Evolutionary conservation across 2,329 filamentous ascomycete genomes (phyloP), one percentile per base, ranked within the genome.

Genomic region (Septoria petroselini): DNA sequence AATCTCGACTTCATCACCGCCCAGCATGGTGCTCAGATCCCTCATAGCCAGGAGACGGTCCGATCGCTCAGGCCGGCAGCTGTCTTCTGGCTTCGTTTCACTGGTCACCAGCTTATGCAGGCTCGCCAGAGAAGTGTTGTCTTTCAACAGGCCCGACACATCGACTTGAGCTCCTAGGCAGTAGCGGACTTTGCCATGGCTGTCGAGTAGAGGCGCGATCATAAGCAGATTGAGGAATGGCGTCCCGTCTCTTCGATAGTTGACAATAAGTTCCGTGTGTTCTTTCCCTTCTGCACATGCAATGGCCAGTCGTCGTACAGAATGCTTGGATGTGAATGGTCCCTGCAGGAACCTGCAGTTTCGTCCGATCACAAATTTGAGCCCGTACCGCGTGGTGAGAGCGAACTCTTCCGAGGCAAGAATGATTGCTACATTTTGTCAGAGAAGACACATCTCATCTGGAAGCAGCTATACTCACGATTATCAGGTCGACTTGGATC

Each of bases 261-360:
- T 90, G 27, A 91, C 69, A 45, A 91, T 81, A 0, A 86, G 79
- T 59, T 91, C 86, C 42, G 78, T 85, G 57, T 84, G 80, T 58
- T 89, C 85, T 55, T 79, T 76, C 9, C 83, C 83, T 1, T 75
- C 78, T 7, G 73, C 66, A 9, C 86, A 69, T 23, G 81, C 81
- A 33, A 84, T 77, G 23, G 77, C 73, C 8, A 91, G 71, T 45
- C 86, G 74, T 48, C 73, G 68, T 0, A 85, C 73, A 41, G 81
- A 85, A 52, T 77, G 75, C 0, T 72, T 73, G 55, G 84, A 85
- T 3, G 86, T 89, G 59, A 78, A 80, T 0, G 85, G 85, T 0
- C 86, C 86, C 64, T 90, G 86, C 0, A 91, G 76, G 59, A 90
- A 89, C 6, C 86, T 80, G 58, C 86, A 90, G 56, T 91, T 91